These are phyloP conservation scores for Monilinia fructicola DNA, from an alignment of 2,329 filamentous ascomycete genomes.

Conservation along the genomic window DNA sequence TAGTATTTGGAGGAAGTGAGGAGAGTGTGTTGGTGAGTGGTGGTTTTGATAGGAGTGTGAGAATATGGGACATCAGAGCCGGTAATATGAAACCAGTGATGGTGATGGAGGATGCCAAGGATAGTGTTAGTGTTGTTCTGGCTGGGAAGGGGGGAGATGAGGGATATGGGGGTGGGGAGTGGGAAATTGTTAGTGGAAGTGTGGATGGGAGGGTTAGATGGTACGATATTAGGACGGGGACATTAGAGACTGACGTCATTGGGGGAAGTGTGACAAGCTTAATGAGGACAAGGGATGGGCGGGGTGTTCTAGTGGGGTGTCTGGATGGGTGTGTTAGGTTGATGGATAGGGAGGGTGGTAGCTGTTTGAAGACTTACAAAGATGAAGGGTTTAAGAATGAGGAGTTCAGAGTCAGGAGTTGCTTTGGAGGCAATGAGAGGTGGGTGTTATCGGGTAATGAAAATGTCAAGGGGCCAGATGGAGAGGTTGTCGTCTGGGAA, in stretches of 20 bases:
- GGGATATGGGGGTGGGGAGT: slow-evolving; percentile 65
- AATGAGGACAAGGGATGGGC: slow-evolving; percentile 67
- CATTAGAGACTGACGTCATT: slow-evolving; percentile 68
- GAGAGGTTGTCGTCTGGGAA: slow-evolving; percentile 72
- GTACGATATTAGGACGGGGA: slow-evolving; percentile 81
- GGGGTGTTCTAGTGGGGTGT: slow-evolving; percentile 70
- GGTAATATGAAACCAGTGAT: slow-evolving; percentile 62
- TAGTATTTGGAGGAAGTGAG: slow-evolving; percentile 73
- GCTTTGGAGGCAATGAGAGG: slow-evolving; percentile 72
- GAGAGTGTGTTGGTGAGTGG: slow-evolving; percentile 72
- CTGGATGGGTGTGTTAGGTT: slow-evolving; percentile 76
- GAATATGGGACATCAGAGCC: slow-evolving; percentile 68
- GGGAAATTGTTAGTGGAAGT: slow-evolving; percentile 69
- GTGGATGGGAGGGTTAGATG: slow-evolving; percentile 79
- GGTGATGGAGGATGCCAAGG: slow-evolving; percentile 69
- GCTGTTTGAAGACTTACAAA: slow-evolving; percentile 70
- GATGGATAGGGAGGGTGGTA: slow-evolving; percentile 75
- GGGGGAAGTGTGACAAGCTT: slow-evolving; percentile 74
- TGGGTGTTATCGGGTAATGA: slow-evolving; percentile 83
- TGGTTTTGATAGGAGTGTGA: slow-evolving; percentile 73
- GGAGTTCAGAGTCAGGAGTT: slow-evolving; percentile 39
- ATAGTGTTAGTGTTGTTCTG: slow-evolving; percentile 54
- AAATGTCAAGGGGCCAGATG: slow-evolving; percentile 36
- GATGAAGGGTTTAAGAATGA: slow-evolving; percentile 48
- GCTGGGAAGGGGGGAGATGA: slow-evolving; percentile 55